A percentile compares a stretch with the other conserved stretches of the same genome.
Conservation (phyloP, 2,329 filamentous ascomycete genomes). For the Tolypocladium endophyticum region DNA sequence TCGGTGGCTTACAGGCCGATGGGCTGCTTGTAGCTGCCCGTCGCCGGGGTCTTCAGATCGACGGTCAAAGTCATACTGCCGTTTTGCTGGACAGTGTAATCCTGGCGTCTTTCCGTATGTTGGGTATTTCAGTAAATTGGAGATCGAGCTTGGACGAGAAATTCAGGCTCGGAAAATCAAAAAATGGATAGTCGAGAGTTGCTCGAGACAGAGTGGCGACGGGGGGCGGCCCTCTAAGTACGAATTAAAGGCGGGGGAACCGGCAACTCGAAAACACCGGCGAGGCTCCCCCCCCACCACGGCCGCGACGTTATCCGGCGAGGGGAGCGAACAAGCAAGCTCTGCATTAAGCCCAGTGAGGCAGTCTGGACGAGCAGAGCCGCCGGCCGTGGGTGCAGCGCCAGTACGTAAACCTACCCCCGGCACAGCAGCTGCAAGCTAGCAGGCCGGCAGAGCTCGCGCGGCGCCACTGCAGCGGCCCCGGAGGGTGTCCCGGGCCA, state of each 20-base stretch:
- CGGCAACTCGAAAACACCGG: too few relatives aligned
- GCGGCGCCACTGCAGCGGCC: background rate
- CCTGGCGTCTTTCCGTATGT: background rate
- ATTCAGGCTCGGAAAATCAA: background rate
- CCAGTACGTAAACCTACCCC: background rate
- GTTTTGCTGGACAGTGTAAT: background rate
- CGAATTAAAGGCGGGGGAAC: background rate
- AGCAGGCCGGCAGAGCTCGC: background rate
- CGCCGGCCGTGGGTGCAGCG: background rate
- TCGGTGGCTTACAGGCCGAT: conserved; percentile 45
- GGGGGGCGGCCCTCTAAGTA: background rate
- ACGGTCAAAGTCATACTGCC: conserved; percentile 37
- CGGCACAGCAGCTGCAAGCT: background rate
- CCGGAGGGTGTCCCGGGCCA: background rate
- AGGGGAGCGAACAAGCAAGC: background rate
- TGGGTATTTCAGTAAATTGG: background rate
- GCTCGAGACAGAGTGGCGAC: background rate
- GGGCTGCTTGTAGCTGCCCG: conserved; percentile 48
- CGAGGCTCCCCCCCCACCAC: background rate
- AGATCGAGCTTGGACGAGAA: background rate
- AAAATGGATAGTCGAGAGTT: background rate
- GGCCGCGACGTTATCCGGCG: background rate
- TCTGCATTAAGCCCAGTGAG: background rate
- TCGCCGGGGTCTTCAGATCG: conserved; percentile 58
- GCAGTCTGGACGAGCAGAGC: background rate